Conservation (phyloP, 2,329 filamentous ascomycete genomes). For the Venturia effusa region DNA sequence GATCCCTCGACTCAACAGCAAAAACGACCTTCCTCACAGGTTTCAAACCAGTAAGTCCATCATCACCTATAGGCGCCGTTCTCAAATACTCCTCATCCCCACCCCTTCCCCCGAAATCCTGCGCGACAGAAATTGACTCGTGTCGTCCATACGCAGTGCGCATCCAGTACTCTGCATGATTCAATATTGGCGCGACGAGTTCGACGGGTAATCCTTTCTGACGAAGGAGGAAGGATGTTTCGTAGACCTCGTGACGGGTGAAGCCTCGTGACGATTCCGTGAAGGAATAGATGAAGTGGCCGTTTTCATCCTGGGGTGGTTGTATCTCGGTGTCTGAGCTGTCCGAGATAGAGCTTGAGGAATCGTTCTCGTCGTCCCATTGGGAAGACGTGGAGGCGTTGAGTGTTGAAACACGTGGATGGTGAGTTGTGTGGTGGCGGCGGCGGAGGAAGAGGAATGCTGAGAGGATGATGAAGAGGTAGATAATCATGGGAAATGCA, state of each 20-base stretch:
- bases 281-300: background rate
- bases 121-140: background rate
- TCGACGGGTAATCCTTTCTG: slow-evolving; percentile 5
- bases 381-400: background rate
- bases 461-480: background rate
- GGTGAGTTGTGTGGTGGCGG: background rate
- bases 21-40: slow-evolving; percentile 6
- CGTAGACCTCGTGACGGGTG: background rate
- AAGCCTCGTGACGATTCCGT: background rate
- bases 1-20: background rate
- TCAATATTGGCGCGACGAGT: slow-evolving; percentile 1
- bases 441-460: background rate
- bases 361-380: background rate
- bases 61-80: background rate
- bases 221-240: slow-evolving; percentile 1
- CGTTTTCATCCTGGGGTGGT: background rate
- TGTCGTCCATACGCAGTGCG: background rate
- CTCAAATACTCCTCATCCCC: background rate
- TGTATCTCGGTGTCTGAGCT: background rate
- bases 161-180: slow-evolving; percentile 5
- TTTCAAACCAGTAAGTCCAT: background rate
- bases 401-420: background rate
- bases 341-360: background rate
- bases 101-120: background rate
- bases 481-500: background rate